Evolutionary conservation across 768 basidiomycete genomes (phyloP), one percentile per base, ranked within the genome.

Genomic region (Termitomyces sp.): DNA sequence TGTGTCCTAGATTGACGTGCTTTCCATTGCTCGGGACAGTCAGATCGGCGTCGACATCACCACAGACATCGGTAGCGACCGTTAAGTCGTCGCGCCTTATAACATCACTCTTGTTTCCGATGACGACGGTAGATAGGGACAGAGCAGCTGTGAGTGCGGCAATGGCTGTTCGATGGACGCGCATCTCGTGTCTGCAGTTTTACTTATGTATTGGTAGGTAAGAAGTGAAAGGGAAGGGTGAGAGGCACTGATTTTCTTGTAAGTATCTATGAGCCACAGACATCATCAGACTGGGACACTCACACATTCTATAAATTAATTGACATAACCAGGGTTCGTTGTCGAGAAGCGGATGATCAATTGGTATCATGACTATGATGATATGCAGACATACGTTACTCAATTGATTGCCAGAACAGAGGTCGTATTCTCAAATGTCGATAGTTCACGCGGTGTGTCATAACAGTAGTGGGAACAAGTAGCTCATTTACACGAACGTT

Each of bases 31-130:
- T 67, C 5, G 73, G 68, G 2, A 68, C 60, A 30, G 61, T 65
- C 42, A 79, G 64, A 7, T 62, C 59, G 2, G 58, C 66, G 42
- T 72, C 59, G 40, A 79, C 63, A 51, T 72, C 65, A 19, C 69
- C 77, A 59, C 79, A 81, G 23, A 71, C 61, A 59, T 80, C 78
- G 28, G 61, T 37, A 40, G 53, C 41, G 27, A 54, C 25, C 7
- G 54, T 34, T 6, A 52, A 45, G 16, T 57, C 56, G n/a, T 57
- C 50, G 16, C 61, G 61, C 32, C 37, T 52, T 5, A 48, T 44
- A 11, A 59, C 47, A n/a, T 48, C 28, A 50, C 48, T 58, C 8
- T 37, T 45, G 23, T 48, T 57, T 27, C 52, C 61, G 28, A 49
- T 39, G 37, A 51, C 60, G 40, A 44, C 30, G 23, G 46, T 30